These are phyloP conservation scores for Solanum hybrid DNA, from an alignment of 305 asterid species.

Conservation along the genomic window DNA sequence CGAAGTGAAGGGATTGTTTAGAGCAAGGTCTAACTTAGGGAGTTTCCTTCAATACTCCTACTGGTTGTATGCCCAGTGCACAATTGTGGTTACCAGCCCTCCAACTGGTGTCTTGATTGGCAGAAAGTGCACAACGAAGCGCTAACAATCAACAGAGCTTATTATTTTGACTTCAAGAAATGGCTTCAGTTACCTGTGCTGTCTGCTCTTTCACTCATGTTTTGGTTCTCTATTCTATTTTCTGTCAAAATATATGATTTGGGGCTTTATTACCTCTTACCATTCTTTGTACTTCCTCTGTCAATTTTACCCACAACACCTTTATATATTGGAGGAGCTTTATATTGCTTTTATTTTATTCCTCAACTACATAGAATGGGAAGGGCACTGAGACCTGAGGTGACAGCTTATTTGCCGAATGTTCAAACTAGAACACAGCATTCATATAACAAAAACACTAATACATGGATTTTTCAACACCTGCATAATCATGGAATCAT, in stretches of 20 bases:
- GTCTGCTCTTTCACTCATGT: background rate
- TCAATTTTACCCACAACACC: background rate
- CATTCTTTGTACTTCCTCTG: background rate
- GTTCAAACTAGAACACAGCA: background rate
- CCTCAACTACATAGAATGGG: background rate
- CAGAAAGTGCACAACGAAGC: constrained; percentile 51
- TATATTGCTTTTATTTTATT: background rate
- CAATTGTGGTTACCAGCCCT: constrained; percentile 54
- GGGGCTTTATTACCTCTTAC: background rate
- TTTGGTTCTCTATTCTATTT: background rate
- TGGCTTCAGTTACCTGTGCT: background rate
- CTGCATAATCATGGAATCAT: background rate
- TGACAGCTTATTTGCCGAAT: background rate
- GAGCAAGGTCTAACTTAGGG: constrained; percentile 57
- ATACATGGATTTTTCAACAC: background rate
- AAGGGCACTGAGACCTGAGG: background rate
- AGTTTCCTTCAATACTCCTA: constrained; percentile 64
- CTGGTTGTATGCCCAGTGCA: constrained; percentile 61
- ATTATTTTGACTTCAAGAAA: background rate
- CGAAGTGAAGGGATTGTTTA: constrained; percentile 56
- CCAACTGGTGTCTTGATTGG: constrained; percentile 70
- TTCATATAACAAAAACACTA: background rate
- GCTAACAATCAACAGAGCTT: constrained; percentile 18
- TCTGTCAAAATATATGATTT: background rate
- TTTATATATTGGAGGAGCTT: background rate